Evolutionary conservation across 2,329 filamentous ascomycete genomes (phyloP).

Genomic region (Domatiomyces catenatus): DNA sequence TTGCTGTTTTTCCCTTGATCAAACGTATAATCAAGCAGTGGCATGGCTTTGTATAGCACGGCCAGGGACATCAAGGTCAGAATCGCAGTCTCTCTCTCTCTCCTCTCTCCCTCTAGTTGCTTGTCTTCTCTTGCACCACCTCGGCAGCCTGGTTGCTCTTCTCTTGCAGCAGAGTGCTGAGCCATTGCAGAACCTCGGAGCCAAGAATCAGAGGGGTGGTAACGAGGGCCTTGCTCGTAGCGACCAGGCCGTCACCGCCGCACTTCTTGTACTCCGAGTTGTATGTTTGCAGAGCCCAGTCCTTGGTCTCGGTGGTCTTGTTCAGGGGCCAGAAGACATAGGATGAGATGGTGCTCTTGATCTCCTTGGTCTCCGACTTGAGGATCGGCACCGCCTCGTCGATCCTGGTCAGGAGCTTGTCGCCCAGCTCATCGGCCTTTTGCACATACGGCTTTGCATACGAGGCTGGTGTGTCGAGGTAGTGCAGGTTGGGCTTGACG

Average conservation of each 20-base stretch:
- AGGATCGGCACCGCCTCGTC: slow-evolving; percentile 57
- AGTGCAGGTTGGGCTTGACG: slow-evolving; percentile 62
- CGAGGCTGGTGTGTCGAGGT: slow-evolving; percentile 62
- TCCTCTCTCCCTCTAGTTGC: slow-evolving; percentile 3
- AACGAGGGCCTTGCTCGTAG: slow-evolving; percentile 53
- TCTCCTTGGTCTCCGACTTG: slow-evolving; percentile 58
- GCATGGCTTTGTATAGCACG: too few species aligned
- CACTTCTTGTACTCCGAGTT: slow-evolving; percentile 32
- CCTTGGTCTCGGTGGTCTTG: slow-evolving; percentile 42
- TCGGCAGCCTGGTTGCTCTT: slow-evolving; percentile 50
- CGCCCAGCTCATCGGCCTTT: slow-evolving; percentile 63
- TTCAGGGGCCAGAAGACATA: slow-evolving; percentile 48
- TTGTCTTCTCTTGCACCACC: slow-evolving; percentile 17
- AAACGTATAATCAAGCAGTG: too few species aligned
- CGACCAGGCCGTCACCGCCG: slow-evolving; percentile 44
- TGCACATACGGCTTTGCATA: slow-evolving; percentile 73
- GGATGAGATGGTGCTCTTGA: slow-evolving; percentile 49
- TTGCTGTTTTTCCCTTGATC: too few species aligned
- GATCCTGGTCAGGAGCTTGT: slow-evolving; percentile 53
- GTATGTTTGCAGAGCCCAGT: slow-evolving; percentile 30
- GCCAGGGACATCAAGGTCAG: too few species aligned
- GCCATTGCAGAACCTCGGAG: slow-evolving; percentile 47
- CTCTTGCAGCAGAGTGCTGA: slow-evolving; percentile 42
- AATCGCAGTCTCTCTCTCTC: too few species aligned
- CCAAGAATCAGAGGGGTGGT: slow-evolving; percentile 52